Evolutionary conservation across 2,329 filamentous ascomycete species (phyloP).

Genomic region (Penicillium fuscoglaucum): DNA sequence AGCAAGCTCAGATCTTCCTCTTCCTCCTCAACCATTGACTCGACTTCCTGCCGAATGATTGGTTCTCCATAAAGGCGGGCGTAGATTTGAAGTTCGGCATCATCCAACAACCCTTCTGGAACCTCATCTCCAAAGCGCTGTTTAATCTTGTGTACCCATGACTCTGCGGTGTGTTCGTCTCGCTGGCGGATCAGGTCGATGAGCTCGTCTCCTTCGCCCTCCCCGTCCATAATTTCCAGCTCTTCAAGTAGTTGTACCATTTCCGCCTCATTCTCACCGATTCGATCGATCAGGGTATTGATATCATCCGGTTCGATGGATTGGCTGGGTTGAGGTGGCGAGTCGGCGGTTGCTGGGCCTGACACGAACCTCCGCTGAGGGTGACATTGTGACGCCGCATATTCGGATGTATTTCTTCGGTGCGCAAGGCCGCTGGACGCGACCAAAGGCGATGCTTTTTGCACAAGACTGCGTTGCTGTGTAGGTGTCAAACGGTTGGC

Average conservation of each 20-base stretch:
- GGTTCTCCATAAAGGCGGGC: constrained; percentile 79
- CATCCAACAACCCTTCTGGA: constrained; percentile 68
- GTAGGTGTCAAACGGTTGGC: constrained; percentile 21
- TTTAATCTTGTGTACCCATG: constrained; percentile 65
- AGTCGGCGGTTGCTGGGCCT: constrained; percentile 21
- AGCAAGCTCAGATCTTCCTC: constrained; percentile 36
- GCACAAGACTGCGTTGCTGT: constrained; percentile 17
- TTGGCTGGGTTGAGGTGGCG: constrained; percentile 18
- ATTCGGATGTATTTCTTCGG: not conserved
- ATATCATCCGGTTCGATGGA: constrained; percentile 30
- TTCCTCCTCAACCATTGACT: constrained; percentile 28
- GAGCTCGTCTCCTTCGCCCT: constrained; percentile 30
- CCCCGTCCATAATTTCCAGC: constrained; percentile 33
- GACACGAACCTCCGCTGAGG: constrained; percentile 27
- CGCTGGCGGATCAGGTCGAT: constrained; percentile 33
- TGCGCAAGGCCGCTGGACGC: not conserved
- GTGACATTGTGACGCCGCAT: constrained; percentile 9
- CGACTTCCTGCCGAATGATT: constrained; percentile 38
- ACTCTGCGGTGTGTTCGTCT: constrained; percentile 35
- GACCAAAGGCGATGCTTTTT: constrained; percentile 6
- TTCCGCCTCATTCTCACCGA: constrained; percentile 38
- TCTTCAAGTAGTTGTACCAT: constrained; percentile 39
- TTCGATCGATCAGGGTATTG: constrained; percentile 40
- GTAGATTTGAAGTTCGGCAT: constrained; percentile 73
- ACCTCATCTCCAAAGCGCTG: constrained; percentile 75